These are phyloP conservation scores for Fusarium luffae DNA, from an alignment of 2,329 filamentous ascomycete species.

Conservation along the genomic window DNA sequence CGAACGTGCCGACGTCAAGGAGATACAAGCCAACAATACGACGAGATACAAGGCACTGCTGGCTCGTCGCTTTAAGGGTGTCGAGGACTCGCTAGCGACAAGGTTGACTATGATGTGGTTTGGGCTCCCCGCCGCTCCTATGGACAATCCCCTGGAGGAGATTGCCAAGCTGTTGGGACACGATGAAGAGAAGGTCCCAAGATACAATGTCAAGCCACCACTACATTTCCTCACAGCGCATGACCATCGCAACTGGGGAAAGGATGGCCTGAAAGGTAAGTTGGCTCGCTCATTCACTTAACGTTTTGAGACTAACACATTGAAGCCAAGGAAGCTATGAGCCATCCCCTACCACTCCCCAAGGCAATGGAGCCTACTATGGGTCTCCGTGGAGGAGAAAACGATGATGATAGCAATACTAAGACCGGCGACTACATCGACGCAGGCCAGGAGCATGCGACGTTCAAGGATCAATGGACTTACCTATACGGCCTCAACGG, in stretches of 20 bases:
- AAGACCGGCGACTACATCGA: constrained; percentile 11
- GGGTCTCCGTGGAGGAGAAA: constrained; percentile 33
- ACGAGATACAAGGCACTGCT: constrained; percentile 48
- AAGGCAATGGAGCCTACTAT: constrained; percentile 4
- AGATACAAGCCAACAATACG: constrained; percentile 49
- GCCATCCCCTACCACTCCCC: constrained; percentile 10
- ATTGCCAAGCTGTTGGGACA: constrained; percentile 35
- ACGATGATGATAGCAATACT: no score
- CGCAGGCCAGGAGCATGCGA: neutral
- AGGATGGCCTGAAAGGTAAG: constrained; percentile 40
- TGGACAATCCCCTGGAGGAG: constrained; percentile 40
- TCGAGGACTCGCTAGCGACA: constrained; percentile 48
- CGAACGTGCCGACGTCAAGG: constrained; percentile 43
- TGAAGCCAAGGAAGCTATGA: constrained; percentile 20
- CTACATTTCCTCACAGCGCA: constrained; percentile 51
- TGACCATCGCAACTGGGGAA: constrained; percentile 47
- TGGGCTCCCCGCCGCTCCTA: constrained; percentile 57
- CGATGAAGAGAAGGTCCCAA: constrained; percentile 19
- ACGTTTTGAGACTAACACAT: neutral
- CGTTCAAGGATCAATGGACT: constrained; percentile 17
- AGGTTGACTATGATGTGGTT: constrained; percentile 61
- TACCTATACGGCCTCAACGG: constrained; percentile 50
- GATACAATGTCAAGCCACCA: constrained; percentile 41
- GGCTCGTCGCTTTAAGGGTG: constrained; percentile 46
- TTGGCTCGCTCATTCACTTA: rapidly evolving